Evolutionary conservation across 179 eudicot genomes (phyloP).

Genomic region (Nepenthes alata): DNA sequence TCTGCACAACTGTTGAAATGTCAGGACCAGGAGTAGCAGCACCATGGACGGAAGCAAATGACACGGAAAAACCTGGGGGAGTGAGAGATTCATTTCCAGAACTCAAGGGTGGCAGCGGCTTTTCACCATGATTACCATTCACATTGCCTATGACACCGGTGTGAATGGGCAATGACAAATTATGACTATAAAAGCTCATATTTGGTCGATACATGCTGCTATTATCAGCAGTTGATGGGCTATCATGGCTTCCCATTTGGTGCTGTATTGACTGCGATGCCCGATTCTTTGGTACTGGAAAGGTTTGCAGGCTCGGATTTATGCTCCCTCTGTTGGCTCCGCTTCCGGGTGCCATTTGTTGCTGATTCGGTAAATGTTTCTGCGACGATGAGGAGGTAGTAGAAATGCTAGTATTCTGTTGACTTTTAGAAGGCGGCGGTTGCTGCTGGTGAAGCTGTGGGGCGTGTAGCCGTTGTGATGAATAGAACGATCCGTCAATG

Average conservation of each 20-base stretch:
- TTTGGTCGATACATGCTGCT: conserved; percentile 48
- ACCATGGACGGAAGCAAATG: conserved; percentile 57
- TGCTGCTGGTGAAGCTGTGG: conserved; percentile 63
- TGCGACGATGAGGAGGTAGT: conserved; percentile 55
- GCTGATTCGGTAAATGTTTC: conserved; percentile 67
- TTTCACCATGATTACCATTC: conserved; percentile 39
- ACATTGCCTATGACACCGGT: conserved; percentile 14
- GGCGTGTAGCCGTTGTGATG: conserved; percentile 84
- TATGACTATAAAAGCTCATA: conserved; percentile 57
- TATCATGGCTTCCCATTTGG: conserved; percentile 61
- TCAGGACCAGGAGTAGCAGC: conserved; percentile 41
- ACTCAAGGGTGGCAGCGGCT: conserved; percentile 38
- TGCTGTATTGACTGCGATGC: conserved; percentile 32
- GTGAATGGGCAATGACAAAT: conserved; percentile 64
- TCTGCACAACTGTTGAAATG: conserved; percentile 49
- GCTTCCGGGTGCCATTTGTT: conserved; percentile 37
- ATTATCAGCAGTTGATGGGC: conserved; percentile 66
- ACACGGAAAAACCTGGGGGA: conserved; percentile 60
- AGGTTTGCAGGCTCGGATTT: conserved; percentile 38
- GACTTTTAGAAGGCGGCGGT: conserved; percentile 22
- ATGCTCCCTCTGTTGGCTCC: conserved; percentile 22
- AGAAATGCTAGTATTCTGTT: conserved; percentile 39
- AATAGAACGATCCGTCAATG: conserved; percentile 67
- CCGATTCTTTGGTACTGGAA: conserved; percentile 37
- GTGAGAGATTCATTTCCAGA: conserved; percentile 26